phyloP scores from a whole-genome alignment of 352 stramenopile genomes.

The Phytophthora palmivora region DNA sequence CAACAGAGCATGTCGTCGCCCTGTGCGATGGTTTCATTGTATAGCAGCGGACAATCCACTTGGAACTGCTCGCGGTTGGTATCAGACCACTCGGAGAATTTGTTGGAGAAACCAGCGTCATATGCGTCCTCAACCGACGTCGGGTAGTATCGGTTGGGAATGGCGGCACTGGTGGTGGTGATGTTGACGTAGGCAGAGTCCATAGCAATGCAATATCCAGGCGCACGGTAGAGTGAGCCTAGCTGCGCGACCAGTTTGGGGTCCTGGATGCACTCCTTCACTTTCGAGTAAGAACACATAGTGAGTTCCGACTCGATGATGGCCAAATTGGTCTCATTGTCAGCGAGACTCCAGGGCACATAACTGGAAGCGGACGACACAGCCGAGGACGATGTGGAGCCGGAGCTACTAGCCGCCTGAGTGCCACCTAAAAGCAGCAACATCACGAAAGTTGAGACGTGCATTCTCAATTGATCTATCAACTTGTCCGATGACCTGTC shows the following conservation, averaged over 20 bases:
- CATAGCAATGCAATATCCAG: constrained; percentile 58
- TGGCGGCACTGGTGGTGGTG: constrained; percentile 30
- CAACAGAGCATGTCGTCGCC: constrained; percentile 67
- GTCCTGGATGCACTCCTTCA: constrained; percentile 58
- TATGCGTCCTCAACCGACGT: constrained; percentile 58
- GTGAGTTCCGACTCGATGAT: constrained; percentile 46
- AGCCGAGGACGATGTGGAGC: constrained; percentile 15
- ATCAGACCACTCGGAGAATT: constrained; percentile 67
- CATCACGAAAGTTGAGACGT: constrained; percentile 9
- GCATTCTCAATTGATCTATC: constrained; percentile 2
- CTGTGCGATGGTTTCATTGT: constrained; percentile 57
- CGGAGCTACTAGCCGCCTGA: constrained; percentile 14
- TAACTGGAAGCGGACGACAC: constrained; percentile 29
- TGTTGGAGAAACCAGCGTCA: constrained; percentile 55
- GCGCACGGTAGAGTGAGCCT: constrained; percentile 43
- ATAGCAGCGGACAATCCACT: constrained; percentile 66
- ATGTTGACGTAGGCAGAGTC: constrained; percentile 59
- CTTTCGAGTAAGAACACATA: constrained; percentile 72
- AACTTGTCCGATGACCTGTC: constrained; percentile 2
- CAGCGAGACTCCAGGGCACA: constrained; percentile 48
- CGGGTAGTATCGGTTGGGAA: constrained; percentile 63
- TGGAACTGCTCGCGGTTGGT: constrained; percentile 65
- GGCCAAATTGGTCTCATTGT: constrained; percentile 46
- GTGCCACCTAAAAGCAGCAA: constrained; percentile 23
- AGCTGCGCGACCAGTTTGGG: constrained; percentile 41